Evolutionary conservation across 73 alveolate genomes (phyloP).

Genomic region (Stentor coeruleus): DNA sequence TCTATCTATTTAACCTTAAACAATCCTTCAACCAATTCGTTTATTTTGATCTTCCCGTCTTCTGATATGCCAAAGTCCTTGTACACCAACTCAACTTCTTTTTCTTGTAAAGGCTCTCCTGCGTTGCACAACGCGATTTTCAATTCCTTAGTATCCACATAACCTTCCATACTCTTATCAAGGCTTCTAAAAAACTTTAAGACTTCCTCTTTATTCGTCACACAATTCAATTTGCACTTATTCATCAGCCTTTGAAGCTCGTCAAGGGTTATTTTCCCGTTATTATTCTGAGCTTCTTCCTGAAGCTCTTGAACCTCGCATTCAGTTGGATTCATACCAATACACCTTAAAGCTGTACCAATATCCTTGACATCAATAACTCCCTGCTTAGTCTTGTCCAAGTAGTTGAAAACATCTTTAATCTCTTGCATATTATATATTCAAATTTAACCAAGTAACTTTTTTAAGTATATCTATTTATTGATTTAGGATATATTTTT

Average conservation of each 20-base stretch:
- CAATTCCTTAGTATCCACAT: constrained; percentile 13
- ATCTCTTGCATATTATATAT: background rate
- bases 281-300: constrained; percentile 37
- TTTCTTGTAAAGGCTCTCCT: background rate
- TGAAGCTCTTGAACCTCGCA: constrained; percentile 40
- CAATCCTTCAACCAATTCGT: background rate
- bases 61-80: background rate
- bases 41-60: background rate
- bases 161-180: constrained; percentile 15
- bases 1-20: background rate
- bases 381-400: constrained; percentile 42
- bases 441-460: too few species aligned
- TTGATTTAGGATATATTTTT: too few species aligned
- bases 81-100: background rate
- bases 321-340: constrained; percentile 39
- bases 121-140: background rate
- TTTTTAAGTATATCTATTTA: too few species aligned
- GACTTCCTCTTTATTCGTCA: constrained; percentile 8
- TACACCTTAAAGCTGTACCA: constrained; percentile 32
- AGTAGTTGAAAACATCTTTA: constrained; percentile 25
- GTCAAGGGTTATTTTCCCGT: constrained; percentile 16
- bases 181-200: background rate
- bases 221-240: background rate
- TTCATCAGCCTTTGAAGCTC: background rate
- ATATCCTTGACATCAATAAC: constrained; percentile 38